Base-by-base conservation (phyloP, 2,329 filamentous ascomycete species). In the Aureobasidium sp. region DNA sequence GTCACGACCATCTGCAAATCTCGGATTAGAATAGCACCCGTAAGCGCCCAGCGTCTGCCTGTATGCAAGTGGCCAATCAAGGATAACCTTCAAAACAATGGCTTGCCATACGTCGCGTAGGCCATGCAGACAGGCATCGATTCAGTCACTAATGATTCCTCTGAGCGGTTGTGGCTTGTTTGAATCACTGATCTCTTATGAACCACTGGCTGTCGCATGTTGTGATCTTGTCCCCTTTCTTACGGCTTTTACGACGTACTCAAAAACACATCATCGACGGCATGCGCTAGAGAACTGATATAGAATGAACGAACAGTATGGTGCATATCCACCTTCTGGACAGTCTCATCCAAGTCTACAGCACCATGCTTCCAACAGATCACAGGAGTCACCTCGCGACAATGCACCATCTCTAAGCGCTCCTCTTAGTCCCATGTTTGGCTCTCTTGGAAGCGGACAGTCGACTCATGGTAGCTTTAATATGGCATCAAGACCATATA, bases 401-500 rank as follows among this genome's bases (percentile, higher is more conserved):
- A 65, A 48, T 20, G 42, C 61, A 34, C 62, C 66, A 29, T 62
- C 62, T 44, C 52, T 67, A 39, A 65, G 67, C 57, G 65, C 66
- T 39, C 67, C 69, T 25, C 69, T 70, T 66, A 67, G 65, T 45
- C 68, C 68, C 48, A 59, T 64, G 52, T 67, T 68, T 70, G 64
- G 69, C 47, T 68, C 67, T 39, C 63, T 66, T 48, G 64, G 64
- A 44, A 62, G 67, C 44, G 59, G 66, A 49, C 66, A 66, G 45
- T 70, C 69, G 65, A 67, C 63, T 62, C 68, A 69, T 9, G 63
- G 55, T 27, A 70, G 65, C 48, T 67, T 67, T 29, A 63, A 64
- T 27, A 67, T 68, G 60, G 63, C 66, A 60, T 65, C 67, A 25
- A 66, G 65, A 56, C 62, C 77, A 1, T 81, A 81, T 71, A 80